Evolutionary conservation across 192 early-diverging fungal genomes (phyloP), one percentile per base, ranked within the genome.

Genomic region (Funneliformis geosporum): DNA sequence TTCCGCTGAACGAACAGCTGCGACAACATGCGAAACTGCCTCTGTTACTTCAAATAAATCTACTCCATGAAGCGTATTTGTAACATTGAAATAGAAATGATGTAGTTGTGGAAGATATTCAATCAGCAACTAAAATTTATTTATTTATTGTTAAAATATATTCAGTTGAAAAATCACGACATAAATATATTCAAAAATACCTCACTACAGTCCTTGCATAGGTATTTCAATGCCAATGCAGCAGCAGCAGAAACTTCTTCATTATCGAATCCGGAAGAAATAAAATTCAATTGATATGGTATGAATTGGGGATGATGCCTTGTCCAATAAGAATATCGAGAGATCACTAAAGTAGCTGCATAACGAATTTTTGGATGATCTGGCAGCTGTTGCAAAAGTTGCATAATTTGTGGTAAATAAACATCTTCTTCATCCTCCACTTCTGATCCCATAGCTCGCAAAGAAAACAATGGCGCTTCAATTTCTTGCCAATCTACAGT

Each of bases 281-380:
- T 94, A 83, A 92, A 99, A 44, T 87, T 90, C 50, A 99, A 90
- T 87, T 99, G 97, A 83, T 95, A 97, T 42, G 90, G 82, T n/a
- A 99, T 90, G 74, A 93, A 96, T 83, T 95, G 88, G 10, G 96
- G 95, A 81, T 99, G 96, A 60, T 87, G 83, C 33, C 84, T 81
- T 3, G 97, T 98, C 98, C 98, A 99, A 73, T 89, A 88, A 27
- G 97, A 93, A 81, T 99, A 99, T 69, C 97, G 89, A 4, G 95
- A 95, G 82, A 99, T 97, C 9, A 99, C 96, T 25, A 99, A 86
- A 25, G 97, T 97, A 2, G 97, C 96, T 0, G 97, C 96, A 79
- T 99, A 98, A 77, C 93, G 92, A 84, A 99, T 92, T 83, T 96
- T 96, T 14, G 98, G 95, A 80, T 99, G 97, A 23, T 87, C 77